Conservation (phyloP, 2,329 filamentous ascomycete genomes). For the Diaporthe batatas region DNA sequence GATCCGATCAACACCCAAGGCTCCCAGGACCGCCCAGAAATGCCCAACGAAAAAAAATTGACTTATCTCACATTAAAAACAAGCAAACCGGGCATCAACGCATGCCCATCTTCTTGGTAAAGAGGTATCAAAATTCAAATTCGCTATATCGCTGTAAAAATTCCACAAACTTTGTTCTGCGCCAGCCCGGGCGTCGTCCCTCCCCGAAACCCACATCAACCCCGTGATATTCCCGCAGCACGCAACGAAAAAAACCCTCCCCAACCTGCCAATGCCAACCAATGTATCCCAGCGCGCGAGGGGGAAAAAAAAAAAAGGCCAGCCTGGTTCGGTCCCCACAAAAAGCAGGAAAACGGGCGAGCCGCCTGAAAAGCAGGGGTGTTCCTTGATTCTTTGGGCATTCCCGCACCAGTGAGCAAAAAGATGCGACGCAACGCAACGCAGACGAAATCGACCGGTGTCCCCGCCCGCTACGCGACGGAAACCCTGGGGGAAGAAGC, state of each 20-base stretch:
- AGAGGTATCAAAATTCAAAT: constrained; percentile 26
- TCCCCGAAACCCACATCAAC: background rate
- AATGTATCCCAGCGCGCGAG: background rate
- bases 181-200: too few species aligned
- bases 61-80: background rate
- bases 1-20: background rate
- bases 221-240: constrained; percentile 29
- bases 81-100: background rate
- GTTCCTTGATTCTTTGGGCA: background rate
- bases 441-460: constrained; percentile 5
- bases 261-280: background rate
- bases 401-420: background rate
- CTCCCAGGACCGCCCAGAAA: background rate
- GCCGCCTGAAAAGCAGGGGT: background rate
- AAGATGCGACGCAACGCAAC: background rate
- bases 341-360: constrained; percentile 5
- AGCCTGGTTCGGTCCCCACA: background rate
- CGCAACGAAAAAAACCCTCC: too few species aligned
- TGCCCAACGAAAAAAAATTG: background rate
- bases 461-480: background rate
- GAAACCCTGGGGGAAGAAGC: background rate
- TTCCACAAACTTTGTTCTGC: background rate
- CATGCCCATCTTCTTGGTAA: background rate
- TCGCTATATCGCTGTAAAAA: constrained; percentile 15
- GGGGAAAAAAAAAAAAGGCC: background rate